Base-by-base conservation (phyloP, 176 grass and related monocot genomes). In the Leersia perrieri region DNA sequence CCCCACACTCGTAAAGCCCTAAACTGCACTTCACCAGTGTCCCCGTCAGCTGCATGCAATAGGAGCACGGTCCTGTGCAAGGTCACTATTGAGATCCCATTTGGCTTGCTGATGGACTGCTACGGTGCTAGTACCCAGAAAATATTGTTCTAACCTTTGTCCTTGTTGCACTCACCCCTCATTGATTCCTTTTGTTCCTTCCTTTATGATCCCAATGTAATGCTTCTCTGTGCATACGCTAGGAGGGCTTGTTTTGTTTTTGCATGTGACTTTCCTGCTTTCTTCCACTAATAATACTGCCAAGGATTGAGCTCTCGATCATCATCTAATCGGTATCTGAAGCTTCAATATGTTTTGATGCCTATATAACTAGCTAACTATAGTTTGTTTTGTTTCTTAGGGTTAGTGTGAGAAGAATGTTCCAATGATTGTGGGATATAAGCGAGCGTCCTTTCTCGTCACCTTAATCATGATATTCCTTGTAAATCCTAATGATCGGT, bases 81-180 rank as follows among this genome's bases (percentile, higher is more conserved):
- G 87, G 72, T 81, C 72, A 65, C 87, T 89, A 89, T 85, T 85
- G 65, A 58, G 82, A 89, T 89, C 42, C 77, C 80, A 55, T 85
- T 66, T 53, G 57, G 40, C 70, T 36, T 74, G 69, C 80, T 82
- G 69, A 74, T 36, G 58, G 72, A 76, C 65, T 57, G 87, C 70
- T 62, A n/a, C n/a, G n/a, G n/a, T n/a, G n/a, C n/a, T n/a, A n/a
- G n/a, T n/a, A 30, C 35, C 47, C 34, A 20, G 65, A 85, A 85
- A 81, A 70, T 76, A 65, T 77, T 66, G 68, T 85, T 66, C 77
- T 42, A 60, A 72, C 57, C 64, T 35, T 66, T 76, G 65, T 80
- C 81, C 81, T 80, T 80, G 81, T 70, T 89, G 82, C 87, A 70
- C 53, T 89, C 63, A 1, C 63, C 40, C 81, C 14, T 74, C 76